Percentiles rank a stretch among this genome's conserved stretches.
Conservation (phyloP, 192 early-diverging fungal genomes). For the Pilaira anomala region DNA sequence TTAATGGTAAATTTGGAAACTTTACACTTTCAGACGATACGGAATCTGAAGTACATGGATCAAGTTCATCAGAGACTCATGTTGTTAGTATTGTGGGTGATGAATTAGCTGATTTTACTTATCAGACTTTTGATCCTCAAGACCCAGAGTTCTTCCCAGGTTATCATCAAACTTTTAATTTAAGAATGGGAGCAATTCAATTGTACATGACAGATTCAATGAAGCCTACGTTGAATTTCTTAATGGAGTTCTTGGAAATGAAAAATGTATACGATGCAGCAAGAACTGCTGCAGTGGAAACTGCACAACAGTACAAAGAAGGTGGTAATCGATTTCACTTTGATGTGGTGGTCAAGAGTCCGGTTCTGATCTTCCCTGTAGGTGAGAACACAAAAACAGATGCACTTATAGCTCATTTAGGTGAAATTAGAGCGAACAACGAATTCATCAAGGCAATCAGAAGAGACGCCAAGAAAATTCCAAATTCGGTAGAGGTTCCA, state of each 20-base stretch:
- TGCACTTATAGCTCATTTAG: slow-evolving; percentile 59
- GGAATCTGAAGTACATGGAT: not conserved
- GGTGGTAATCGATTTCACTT: slow-evolving; percentile 63
- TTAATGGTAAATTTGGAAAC: slow-evolving; percentile 52
- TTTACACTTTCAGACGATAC: slow-evolving; percentile 54
- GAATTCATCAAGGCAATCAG: slow-evolving; percentile 41
- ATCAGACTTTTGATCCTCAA: slow-evolving; percentile 60
- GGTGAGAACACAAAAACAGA: slow-evolving; percentile 43
- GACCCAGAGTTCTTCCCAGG: slow-evolving; percentile 62
- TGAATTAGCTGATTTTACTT: slow-evolving; percentile 70
- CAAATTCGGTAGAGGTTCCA: slow-evolving; percentile 30
- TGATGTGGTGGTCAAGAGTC: slow-evolving; percentile 69
- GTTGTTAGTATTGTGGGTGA: slow-evolving; percentile 72
- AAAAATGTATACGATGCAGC: slow-evolving; percentile 70
- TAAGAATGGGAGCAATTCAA: slow-evolving; percentile 63
- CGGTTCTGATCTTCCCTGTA: slow-evolving; percentile 73
- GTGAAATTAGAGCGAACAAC: slow-evolving; percentile 69
- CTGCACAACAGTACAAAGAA: slow-evolving; percentile 65
- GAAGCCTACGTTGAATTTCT: slow-evolving; percentile 57
- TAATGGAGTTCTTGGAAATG: slow-evolving; percentile 71
- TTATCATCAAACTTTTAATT: slow-evolving; percentile 60
- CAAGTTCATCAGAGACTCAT: slow-evolving; percentile 25
- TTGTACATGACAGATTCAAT: slow-evolving; percentile 64
- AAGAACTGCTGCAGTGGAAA: slow-evolving; percentile 58
- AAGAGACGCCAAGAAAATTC: slow-evolving; percentile 11